Conservation (phyloP, 1,284 basidiomycete genomes). For the Malassezia dermatis region DNA sequence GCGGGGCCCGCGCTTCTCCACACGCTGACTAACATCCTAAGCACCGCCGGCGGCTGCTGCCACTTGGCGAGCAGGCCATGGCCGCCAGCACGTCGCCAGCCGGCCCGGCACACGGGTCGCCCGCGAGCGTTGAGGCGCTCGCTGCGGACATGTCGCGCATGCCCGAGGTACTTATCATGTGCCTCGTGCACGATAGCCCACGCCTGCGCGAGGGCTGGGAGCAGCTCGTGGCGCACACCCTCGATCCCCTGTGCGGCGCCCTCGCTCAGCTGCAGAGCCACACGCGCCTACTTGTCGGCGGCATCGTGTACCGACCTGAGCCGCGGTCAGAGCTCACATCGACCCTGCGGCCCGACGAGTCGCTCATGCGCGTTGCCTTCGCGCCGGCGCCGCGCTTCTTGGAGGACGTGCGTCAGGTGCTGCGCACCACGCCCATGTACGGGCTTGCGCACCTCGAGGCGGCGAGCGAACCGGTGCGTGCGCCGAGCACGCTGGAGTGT, state of each 20-base stretch:
- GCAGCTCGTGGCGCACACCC: not conserved
- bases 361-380: slow-evolving; percentile 1
- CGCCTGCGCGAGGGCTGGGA: not conserved
- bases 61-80: not conserved
- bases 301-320: slow-evolving; percentile 8
- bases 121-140: not conserved
- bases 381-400: slow-evolving; percentile 4
- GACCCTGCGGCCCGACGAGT: not conserved
- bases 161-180: slow-evolving; percentile 9
- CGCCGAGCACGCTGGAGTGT: not conserved
- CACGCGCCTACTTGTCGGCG: slow-evolving; percentile 6
- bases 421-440: not conserved
- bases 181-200: slow-evolving; percentile 10
- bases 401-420: not conserved
- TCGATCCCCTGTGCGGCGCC: slow-evolving; percentile 4
- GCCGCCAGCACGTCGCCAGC: not conserved
- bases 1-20: not conserved
- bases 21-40: slow-evolving; percentile 4
- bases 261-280: slow-evolving; percentile 1
- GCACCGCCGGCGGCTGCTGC: not conserved
- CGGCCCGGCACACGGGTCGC: not conserved
- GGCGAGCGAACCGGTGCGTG: not conserved
- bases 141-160: not conserved
- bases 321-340: not conserved
- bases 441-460: slow-evolving; percentile 1